These are phyloP conservation scores for Neofusicoccum cordaticola DNA, from an alignment of 2,329 filamentous ascomycete genomes.

Conservation along the genomic window DNA sequence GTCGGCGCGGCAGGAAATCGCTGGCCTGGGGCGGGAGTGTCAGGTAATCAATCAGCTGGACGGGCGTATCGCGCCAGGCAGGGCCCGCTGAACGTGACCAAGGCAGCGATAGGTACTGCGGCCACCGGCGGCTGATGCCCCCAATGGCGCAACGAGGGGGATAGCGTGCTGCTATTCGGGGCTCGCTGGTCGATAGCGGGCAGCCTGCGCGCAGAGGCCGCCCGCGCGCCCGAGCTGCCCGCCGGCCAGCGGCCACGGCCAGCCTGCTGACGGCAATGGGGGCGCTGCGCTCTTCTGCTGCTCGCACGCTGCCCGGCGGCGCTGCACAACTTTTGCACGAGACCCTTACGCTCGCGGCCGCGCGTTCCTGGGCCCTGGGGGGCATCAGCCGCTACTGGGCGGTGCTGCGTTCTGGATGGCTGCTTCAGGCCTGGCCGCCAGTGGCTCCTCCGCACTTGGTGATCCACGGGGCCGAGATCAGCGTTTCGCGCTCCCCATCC, in stretches of 20 bases:
- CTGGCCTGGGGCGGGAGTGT: slow-evolving; percentile 1
- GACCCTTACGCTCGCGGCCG: slow-evolving; percentile 12
- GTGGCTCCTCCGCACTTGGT: slow-evolving; percentile 12
- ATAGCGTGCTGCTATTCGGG: slow-evolving; percentile 14
- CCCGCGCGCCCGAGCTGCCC: background rate
- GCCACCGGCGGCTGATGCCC: slow-evolving; percentile 12
- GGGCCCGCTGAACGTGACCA: slow-evolving; percentile 16
- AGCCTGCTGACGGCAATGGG: background rate
- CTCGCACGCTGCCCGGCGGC: background rate
- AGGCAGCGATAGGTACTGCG: slow-evolving; percentile 13
- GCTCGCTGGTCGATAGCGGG: slow-evolving; percentile 9
- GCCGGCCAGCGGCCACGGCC: background rate
- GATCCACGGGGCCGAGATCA: slow-evolving; percentile 14
- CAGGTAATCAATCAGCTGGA: slow-evolving; percentile 16
- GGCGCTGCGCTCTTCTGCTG: background rate
- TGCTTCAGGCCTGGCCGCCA: slow-evolving; percentile 7
- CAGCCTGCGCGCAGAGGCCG: background rate
- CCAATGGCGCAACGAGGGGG: slow-evolving; percentile 14
- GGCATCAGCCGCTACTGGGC: background rate
- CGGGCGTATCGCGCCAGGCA: slow-evolving; percentile 11
- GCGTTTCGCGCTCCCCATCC: background rate
- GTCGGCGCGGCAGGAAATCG: background rate
- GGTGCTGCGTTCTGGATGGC: slow-evolving; percentile 2
- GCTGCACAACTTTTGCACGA: background rate
- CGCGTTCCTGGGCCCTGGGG: slow-evolving; percentile 9